phyloP scores from a whole-genome alignment of 1,284 basidiomycete genomes.

The Tilletiaria anomala region DNA sequence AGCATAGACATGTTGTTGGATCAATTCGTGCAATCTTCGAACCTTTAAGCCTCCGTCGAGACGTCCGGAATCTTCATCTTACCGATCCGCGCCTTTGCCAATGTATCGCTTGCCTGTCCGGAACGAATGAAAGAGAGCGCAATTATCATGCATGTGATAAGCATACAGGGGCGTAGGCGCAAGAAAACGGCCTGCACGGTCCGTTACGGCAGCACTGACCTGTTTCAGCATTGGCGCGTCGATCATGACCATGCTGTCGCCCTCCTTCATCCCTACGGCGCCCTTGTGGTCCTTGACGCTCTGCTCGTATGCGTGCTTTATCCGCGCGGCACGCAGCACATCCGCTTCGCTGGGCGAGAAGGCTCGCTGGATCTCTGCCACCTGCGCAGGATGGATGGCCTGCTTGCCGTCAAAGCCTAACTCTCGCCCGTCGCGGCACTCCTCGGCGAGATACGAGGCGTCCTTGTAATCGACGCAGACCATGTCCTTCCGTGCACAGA shows the following conservation, averaged over 20 bases:
- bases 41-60: no score
- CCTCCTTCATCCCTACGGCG: constrained; percentile 51
- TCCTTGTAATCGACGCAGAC: constrained; percentile 84
- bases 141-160: no score
- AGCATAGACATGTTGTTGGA: no score
- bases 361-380: constrained; percentile 58
- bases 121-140: no score
- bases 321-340: constrained; percentile 54
- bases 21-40: no score
- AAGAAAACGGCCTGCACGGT: no score
- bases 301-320: constrained; percentile 44
- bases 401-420: constrained; percentile 45
- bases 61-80: no score
- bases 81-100: no score
- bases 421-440: constrained; percentile 52
- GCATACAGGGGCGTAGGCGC: no score
- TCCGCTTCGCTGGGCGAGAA: constrained; percentile 64
- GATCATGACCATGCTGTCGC: constrained; percentile 49
- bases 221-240: constrained; percentile 77
- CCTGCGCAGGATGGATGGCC: constrained; percentile 83
- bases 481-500: no score
- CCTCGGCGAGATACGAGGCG: constrained; percentile 53
- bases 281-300: constrained; percentile 45
- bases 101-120: no score
- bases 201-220: no score